Evolutionary conservation across 345 rosid genomes (phyloP), one percentile per base, ranked within the genome.

Genomic region (Ceriops zippeliana): DNA sequence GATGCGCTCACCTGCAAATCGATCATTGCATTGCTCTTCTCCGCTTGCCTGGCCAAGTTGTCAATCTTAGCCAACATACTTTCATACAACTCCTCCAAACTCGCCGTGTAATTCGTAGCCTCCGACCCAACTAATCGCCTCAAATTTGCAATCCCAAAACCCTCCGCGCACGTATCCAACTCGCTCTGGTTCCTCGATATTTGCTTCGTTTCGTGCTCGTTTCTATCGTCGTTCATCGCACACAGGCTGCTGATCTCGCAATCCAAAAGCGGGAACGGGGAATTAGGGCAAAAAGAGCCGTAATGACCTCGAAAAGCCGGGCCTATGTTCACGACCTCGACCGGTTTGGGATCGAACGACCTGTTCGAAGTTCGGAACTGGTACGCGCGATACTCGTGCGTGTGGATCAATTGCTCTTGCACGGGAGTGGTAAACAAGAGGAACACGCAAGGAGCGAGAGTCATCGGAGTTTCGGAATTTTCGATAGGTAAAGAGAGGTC

Each of bases 351-450:
- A 16, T 83, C 85, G 30, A 93, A 83, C 51, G 78, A 66, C n/a
- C 52, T 75, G 17, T 64, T 71, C 58, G 77, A 57, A 17, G 68
- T 13, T 3, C 79, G 76, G 65, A 86, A 88, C 61, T 89, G 95
- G 79, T 78, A 91, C 16, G 90, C 91, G 22, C 89, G 87, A 77
- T 89, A 84, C 78, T 91, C 96, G 68, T 89, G 96, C 51, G 97
- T 91, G 86, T 93, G 98, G 72, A 93, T 77, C 54, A 79, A 35
- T 58, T 88, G 85, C 34, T 83, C 86, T 0, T 71, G 65, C 27
- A 69, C 63, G 21, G 98, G 92, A n/a, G 96, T 89, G 34, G 95
- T 74, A 32, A 89, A 83, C 65, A 89, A 77, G 32, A 93, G 64
- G 78, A 93, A 91, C 52, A 93, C 71, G 27, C 77, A 84, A 0